Evolutionary conservation across 164 flowering plant genomes (phyloP).

Genomic region (Piper longum): DNA sequence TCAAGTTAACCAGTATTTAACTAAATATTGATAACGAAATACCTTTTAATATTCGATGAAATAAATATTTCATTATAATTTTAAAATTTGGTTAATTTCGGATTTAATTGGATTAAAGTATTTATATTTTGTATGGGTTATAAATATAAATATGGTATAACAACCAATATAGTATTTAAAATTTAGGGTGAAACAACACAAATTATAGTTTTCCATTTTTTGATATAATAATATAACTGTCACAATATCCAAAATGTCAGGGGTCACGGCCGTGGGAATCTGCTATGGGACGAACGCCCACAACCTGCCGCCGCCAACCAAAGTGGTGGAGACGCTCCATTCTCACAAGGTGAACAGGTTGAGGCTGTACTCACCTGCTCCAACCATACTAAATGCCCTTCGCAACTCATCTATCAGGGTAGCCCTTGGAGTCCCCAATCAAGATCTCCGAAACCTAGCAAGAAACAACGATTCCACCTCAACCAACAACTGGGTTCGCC

Average conservation of each 20-base stretch:
- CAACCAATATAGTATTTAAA: too few relatives aligned
- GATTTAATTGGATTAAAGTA: too few relatives aligned
- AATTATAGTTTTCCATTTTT: too few relatives aligned
- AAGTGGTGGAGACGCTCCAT: constrained; percentile 6
- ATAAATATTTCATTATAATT: too few relatives aligned
- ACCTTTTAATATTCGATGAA: too few relatives aligned
- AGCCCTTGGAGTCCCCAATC: constrained; percentile 3
- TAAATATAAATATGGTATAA: too few relatives aligned
- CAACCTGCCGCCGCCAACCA: background rate
- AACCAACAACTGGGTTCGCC: constrained; percentile 4
- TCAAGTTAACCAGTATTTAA: too few relatives aligned
- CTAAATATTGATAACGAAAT: too few relatives aligned
- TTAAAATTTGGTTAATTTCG: too few relatives aligned
- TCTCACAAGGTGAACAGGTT: constrained; percentile 2
- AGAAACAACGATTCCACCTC: background rate
- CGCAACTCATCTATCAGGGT: constrained; percentile 8
- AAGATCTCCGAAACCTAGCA: constrained; percentile 5
- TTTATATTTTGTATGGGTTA: too few relatives aligned
- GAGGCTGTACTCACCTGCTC: constrained; percentile 13
- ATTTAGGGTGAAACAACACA: background rate
- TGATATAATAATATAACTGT: background rate
- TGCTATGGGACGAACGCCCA: background rate
- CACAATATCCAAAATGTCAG: background rate
- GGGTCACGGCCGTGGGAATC: background rate
- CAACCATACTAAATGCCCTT: constrained; percentile 4